phyloP scores from a whole-genome alignment of 164 flowering plant species.

The Chimonanthus praecox region DNA sequence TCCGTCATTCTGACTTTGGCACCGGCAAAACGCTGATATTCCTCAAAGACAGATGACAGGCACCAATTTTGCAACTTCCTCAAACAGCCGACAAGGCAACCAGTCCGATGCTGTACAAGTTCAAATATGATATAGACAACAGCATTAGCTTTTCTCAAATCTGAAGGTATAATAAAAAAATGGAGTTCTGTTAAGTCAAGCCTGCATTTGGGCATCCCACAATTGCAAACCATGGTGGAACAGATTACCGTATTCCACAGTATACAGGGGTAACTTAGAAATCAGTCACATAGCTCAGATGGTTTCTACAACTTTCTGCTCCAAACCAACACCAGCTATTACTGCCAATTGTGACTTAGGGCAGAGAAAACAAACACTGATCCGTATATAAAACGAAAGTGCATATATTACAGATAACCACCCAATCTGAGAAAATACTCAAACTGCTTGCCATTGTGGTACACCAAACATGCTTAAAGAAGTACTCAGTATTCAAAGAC shows the following conservation, averaged over 20 bases:
- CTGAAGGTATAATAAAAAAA: too few species aligned
- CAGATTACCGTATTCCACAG: too few species aligned
- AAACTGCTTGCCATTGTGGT: background rate
- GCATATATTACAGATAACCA: background rate
- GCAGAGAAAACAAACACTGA: background rate
- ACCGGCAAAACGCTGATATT: constrained; percentile 71
- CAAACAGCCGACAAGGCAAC: constrained; percentile 79
- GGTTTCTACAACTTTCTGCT: too few species aligned
- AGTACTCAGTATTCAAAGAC: background rate
- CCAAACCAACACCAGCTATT: too few species aligned
- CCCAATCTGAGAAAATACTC: too few species aligned
- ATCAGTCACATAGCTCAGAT: too few species aligned
- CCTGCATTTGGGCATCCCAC: too few species aligned
- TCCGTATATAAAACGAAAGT: background rate
- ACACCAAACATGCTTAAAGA: background rate
- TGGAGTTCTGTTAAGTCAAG: too few species aligned
- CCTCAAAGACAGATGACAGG: constrained; percentile 58
- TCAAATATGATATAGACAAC: too few species aligned
- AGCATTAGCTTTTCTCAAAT: too few species aligned
- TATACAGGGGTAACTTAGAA: too few species aligned
- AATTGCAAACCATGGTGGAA: too few species aligned
- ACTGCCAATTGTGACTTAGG: background rate
- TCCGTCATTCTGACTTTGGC: constrained; percentile 54
- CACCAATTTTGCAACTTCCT: constrained; percentile 86
- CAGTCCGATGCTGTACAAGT: constrained; percentile 68